Evolutionary conservation across 306 rosid genomes (phyloP).

Genomic region (Prunus davidiana): DNA sequence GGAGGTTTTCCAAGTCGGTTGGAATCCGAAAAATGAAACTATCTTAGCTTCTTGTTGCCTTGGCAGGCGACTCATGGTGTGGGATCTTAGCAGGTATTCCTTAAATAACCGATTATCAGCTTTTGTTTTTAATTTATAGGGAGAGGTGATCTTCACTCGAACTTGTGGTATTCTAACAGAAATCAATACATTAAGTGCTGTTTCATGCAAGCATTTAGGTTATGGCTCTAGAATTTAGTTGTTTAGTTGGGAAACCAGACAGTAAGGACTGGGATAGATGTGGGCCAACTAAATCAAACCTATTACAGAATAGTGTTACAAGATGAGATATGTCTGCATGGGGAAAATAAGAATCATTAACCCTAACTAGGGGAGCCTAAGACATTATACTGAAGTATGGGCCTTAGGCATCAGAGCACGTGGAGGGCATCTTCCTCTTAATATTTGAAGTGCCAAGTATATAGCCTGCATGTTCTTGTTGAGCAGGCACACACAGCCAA

Average conservation of each 20-base stretch:
- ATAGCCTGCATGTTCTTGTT: neutral
- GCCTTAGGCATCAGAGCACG: neutral
- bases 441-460: neutral
- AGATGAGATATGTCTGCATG: neutral
- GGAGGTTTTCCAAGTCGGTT: conserved; percentile 98
- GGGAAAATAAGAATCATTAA: neutral
- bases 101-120: conserved; percentile 14
- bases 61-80: conserved; percentile 98
- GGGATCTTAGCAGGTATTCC: conserved; percentile 98
- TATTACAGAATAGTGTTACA: neutral
- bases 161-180: neutral
- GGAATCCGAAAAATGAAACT: conserved; percentile 97
- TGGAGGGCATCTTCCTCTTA: neutral
- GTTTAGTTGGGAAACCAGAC: neutral
- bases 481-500: neutral
- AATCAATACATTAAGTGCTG: neutral
- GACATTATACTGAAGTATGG: neutral
- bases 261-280: neutral
- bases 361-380: neutral
- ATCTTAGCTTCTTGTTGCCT: conserved; percentile 96
- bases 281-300: neutral
- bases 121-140: neutral
- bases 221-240: neutral
- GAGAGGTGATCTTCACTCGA: neutral
- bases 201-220: conserved; percentile 6